Base-by-base conservation (phyloP, 2,329 filamentous ascomycete genomes). In the Aspergillus ochraceus region DNA sequence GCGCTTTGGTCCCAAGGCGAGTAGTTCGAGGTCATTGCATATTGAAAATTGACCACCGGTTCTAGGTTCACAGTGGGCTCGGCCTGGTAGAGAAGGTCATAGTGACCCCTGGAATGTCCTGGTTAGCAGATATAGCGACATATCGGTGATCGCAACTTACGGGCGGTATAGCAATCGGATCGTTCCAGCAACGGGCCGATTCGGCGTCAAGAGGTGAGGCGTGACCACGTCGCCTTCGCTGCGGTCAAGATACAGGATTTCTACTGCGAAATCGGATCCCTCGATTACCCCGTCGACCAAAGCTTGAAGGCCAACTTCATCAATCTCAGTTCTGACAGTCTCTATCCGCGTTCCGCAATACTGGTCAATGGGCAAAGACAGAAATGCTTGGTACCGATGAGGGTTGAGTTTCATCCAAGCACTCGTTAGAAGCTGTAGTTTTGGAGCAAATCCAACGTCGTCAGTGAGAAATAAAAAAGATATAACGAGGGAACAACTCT, bases 191-290 rank as follows among this genome's bases (percentile, higher is more conserved):
- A 61, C 71, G 12, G 73, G 67, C 17, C 65, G 60, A 45, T 69
- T 68, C 9, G 71, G 67, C 5, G 78, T 74, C 39, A 80, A 68
- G 36, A 74, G 66, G 63, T 81, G 78, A 9, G 76, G 79, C 63
- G 73, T 96, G 68, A 92, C 91, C 68, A 90, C 84, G 51, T 85
- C 83, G 19, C 92, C 93, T 50, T 87, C 82, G 69, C 90, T 97
- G 67, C 92, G 87, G 73, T 98, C 95, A 9, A 99, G 86, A 72
- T 98, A 97, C 56, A 92, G 87, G 63, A 98, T 90, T 71, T 97
- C 92, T 20, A 98, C 85, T 4, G 88, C 87, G 64, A 97, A 86
- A 17, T 88, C 87, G 53, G 88, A 88, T 8, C 90, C 90, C 70
- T 91, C 89, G 63, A 98, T 85, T 3, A 98, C 83, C 26, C 92